Percentiles rank a stretch among this genome's conserved stretches.
These are phyloP conservation scores for Diplodia seriata DNA, from an alignment of 2,329 filamentous ascomycete genomes.

Conservation along the genomic window DNA sequence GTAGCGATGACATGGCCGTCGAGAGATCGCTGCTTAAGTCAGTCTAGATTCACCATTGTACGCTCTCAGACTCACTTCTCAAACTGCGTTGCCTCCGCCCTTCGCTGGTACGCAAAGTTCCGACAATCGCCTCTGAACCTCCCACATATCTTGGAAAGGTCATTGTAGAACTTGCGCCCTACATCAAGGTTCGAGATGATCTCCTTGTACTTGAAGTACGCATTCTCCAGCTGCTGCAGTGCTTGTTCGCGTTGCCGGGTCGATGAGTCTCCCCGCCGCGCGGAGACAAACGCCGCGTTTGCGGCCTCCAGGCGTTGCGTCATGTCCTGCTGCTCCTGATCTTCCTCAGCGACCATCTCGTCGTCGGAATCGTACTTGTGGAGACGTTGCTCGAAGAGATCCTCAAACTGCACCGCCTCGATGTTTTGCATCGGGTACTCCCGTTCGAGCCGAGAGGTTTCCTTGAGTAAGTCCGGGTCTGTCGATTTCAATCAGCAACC, in stretches of 20 bases:
- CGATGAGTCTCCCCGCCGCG: constrained; percentile 70
- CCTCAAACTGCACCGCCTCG: constrained; percentile 88
- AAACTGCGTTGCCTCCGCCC: constrained; percentile 78
- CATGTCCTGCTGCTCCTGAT: constrained; percentile 76
- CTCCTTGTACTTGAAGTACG: constrained; percentile 96
- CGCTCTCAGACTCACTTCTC: constrained; percentile 58
- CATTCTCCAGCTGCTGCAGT: constrained; percentile 85
- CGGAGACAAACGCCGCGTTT: constrained; percentile 78
- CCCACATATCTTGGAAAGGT: constrained; percentile 85
- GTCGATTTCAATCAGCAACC: constrained; percentile 26
- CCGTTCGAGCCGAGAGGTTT: constrained; percentile 84
- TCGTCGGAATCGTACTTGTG: constrained; percentile 82
- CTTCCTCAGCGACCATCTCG: constrained; percentile 73
- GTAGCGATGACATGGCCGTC: constrained; percentile 66
- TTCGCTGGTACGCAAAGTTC: constrained; percentile 79
- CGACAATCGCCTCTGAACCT: constrained; percentile 82
- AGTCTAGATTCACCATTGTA: neutral
- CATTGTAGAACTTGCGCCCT: constrained; percentile 95
- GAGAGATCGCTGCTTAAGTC: constrained; percentile 58
- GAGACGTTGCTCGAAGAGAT: constrained; percentile 83
- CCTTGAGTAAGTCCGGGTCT: constrained; percentile 78
- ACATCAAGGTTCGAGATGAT: constrained; percentile 90
- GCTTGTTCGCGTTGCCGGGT: constrained; percentile 81
- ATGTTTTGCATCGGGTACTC: constrained; percentile 85
- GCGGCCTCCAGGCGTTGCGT: constrained; percentile 73